These are phyloP conservation scores for Melocanna baccifera DNA, from an alignment of 176 grass and related monocot genomes.

Conservation along the genomic window DNA sequence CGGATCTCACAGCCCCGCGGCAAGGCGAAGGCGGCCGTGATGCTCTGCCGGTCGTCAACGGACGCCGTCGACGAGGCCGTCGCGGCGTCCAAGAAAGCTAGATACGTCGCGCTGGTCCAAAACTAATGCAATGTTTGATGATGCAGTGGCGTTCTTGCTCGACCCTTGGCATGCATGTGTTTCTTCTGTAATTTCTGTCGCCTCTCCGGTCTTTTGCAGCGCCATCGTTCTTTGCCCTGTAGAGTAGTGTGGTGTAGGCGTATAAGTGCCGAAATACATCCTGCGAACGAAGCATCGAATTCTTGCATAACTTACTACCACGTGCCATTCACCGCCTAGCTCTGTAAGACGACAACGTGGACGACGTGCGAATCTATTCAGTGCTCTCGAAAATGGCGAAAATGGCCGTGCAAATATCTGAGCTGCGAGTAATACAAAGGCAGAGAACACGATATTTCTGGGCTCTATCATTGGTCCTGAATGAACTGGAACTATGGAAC, in stretches of 20 bases:
- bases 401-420: too few species aligned
- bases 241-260: not conserved
- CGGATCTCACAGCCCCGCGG: slow-evolving; percentile 4
- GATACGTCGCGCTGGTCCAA: not conserved
- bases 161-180: not conserved
- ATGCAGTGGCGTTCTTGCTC: not conserved
- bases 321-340: too few species aligned
- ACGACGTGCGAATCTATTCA: not conserved
- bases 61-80: slow-evolving; percentile 24
- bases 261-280: too few species aligned
- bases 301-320: too few species aligned
- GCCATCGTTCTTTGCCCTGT: not conserved
- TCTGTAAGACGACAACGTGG: too few species aligned
- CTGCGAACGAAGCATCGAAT: too few species aligned
- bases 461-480: too few species aligned
- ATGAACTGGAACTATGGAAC: too few species aligned
- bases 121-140: not conserved
- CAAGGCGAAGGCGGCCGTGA: not conserved
- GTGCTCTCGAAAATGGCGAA: too few species aligned
- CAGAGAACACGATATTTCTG: too few species aligned
- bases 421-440: too few species aligned
- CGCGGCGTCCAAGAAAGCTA: not conserved
- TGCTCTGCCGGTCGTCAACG: slow-evolving; percentile 32
- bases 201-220: not conserved
- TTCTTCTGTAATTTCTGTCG: not conserved